These are phyloP conservation scores for Ophioceras dolichostomum DNA, from an alignment of 2,329 filamentous ascomycete species.

Conservation along the genomic window DNA sequence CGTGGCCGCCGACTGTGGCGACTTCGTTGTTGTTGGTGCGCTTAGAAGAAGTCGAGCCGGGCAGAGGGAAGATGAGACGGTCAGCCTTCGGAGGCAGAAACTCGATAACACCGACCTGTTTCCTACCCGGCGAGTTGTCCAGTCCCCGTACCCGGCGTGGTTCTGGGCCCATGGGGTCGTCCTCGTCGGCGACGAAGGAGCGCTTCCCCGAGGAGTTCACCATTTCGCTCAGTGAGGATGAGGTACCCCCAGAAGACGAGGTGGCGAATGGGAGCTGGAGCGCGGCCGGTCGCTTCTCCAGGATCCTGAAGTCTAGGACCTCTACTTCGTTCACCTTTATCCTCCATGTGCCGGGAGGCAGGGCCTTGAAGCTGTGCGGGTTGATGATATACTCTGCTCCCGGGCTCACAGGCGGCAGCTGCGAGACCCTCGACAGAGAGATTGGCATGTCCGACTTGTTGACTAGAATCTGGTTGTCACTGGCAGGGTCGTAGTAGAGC, in stretches of 20 bases:
- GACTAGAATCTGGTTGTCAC: conserved; percentile 43
- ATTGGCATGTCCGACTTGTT: conserved; percentile 45
- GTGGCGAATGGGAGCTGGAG: conserved; percentile 17
- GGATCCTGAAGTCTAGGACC: conserved; percentile 44
- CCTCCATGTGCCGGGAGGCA: conserved; percentile 44
- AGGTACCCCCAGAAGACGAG: conserved; percentile 9
- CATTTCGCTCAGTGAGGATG: conserved; percentile 13
- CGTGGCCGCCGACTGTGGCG: conserved; percentile 30
- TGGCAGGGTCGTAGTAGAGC: conserved; percentile 46
- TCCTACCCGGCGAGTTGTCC: conserved; percentile 9
- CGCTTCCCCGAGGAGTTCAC: conserved; percentile 38
- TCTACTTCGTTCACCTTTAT: conserved; percentile 36
- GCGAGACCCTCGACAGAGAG: conserved; percentile 31
- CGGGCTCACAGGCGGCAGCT: conserved; percentile 22
- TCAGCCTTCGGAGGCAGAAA: conserved; percentile 37
- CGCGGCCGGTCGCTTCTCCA: conserved; percentile 38
- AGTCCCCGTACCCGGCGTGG: conserved; percentile 24
- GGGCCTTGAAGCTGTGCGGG: conserved; percentile 28
- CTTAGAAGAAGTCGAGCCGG: conserved; percentile 25
- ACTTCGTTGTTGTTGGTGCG: conserved; percentile 32
- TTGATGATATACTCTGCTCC: conserved; percentile 20
- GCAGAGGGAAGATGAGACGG: conserved; percentile 38
- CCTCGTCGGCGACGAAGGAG: conserved; percentile 30
- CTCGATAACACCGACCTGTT: conserved; percentile 42
- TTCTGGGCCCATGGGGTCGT: conserved; percentile 21